A percentile compares a stretch with the other conserved stretches of the same genome.
Conservation (phyloP, 495 filamentous ascomycete genomes). For the Hyaloscypha finlandica region DNA sequence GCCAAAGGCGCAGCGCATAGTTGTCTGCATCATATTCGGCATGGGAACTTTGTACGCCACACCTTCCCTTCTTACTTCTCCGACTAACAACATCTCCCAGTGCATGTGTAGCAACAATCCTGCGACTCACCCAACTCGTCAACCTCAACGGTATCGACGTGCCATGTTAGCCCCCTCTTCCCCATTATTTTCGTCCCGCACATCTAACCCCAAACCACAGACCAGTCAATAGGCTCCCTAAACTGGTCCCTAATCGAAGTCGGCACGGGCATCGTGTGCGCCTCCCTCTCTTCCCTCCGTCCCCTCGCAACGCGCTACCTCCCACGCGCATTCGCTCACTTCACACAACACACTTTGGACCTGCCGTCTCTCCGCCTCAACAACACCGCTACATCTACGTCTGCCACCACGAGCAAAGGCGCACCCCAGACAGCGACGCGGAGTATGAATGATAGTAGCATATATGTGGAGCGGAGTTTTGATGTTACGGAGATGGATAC, state of each 20-base stretch:
- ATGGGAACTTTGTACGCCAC: conserved; percentile 33
- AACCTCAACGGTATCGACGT: conserved; percentile 33
- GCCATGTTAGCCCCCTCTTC: conserved; percentile 22
- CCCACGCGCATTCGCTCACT: not conserved
- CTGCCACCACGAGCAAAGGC: not conserved
- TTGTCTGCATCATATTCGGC: conserved; percentile 34
- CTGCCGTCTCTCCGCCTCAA: not conserved
- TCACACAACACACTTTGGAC: not conserved
- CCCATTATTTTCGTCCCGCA: not conserved
- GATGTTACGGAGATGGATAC: not conserved
- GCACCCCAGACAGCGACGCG: not conserved
- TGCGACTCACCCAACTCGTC: conserved; percentile 28
- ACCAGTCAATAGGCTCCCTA: conserved; percentile 32
- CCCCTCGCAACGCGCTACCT: conserved; percentile 27
- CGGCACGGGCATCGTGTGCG: conserved; percentile 36
- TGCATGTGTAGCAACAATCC: conserved; percentile 33
- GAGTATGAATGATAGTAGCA: not conserved
- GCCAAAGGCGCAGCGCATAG: conserved; percentile 30
- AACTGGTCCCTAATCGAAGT: conserved; percentile 39
- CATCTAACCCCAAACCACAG: conserved; percentile 17
- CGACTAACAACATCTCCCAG: conserved; percentile 17
- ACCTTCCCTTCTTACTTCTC: not conserved
- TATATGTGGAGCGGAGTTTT: not conserved
- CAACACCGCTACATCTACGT: not conserved
- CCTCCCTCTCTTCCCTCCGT: conserved; percentile 34